Conservation (phyloP, 768 basidiomycete species). For the Calocybe cyanea region DNA sequence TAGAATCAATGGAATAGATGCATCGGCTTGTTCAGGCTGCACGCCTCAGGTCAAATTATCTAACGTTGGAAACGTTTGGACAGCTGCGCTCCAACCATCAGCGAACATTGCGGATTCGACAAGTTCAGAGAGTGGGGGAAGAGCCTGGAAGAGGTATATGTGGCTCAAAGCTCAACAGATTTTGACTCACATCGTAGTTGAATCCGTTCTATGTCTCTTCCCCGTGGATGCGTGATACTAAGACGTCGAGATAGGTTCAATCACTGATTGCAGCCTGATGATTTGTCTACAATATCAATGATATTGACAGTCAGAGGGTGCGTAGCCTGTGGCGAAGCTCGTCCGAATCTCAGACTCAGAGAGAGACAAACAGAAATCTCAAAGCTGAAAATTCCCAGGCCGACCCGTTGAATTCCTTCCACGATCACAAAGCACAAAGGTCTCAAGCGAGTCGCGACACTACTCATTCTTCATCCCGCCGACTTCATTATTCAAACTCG, state of each 20-base stretch:
- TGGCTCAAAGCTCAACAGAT: constrained; percentile 15
- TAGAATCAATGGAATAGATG: too few species aligned
- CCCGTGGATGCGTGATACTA: constrained; percentile 49
- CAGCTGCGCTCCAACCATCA: constrained; percentile 1
- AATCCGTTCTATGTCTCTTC: constrained; percentile 41
- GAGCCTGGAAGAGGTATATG: constrained; percentile 36
- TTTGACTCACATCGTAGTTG: constrained; percentile 60
- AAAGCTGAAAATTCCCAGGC: too few species aligned
- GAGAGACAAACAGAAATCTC: too few species aligned
- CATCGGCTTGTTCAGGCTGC: constrained; percentile 22
- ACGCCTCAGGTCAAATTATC: background rate
- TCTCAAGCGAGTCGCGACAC: too few species aligned
- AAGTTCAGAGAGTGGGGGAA: constrained; percentile 57
- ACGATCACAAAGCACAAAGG: too few species aligned
- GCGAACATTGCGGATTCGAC: constrained; percentile 46
- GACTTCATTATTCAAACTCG: too few species aligned
- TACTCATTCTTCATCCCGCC: too few species aligned
- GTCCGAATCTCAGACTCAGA: too few species aligned
- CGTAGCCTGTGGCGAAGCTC: too few species aligned
- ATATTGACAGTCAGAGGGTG: too few species aligned
- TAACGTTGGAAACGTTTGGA: constrained; percentile 12
- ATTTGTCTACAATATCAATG: too few species aligned
- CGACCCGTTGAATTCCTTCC: too few species aligned
- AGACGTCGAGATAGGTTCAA: constrained; percentile 60
- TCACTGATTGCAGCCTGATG: constrained; percentile 25